Base-by-base conservation (phyloP, 305 asterid species). In the Stenogyne calaminthoides region DNA sequence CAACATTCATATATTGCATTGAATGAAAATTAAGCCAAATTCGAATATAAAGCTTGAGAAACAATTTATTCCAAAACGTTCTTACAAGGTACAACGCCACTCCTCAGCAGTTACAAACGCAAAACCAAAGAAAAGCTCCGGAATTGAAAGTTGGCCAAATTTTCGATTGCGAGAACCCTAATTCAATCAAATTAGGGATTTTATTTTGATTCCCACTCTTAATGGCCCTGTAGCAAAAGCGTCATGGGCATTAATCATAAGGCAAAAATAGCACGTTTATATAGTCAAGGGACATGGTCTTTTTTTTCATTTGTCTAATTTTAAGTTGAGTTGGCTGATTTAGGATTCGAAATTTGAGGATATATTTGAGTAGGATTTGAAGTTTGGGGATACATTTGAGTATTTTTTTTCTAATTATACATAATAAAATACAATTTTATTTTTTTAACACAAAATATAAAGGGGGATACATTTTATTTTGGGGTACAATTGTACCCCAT, bases 131-230 rank as follows among this genome's bases (percentile, higher is more conserved):
- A 78, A 57, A 64, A 39, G 59, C 52, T 57, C 69, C 11, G 5
- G 40, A 16, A 64, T 32, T 3, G n/a, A 51, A n/a, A 49, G 64
- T 42, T 10, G 75, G 71, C 72, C 75, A 36, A 18, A 52, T 14
- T 65, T 52, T 40, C 58, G 19, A 49, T 72, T 76, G 75, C 2
- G 81, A 46, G 65, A 80, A 66, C 82, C 84, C 84, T 73, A 80
- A 80, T 65, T 77, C n/a, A 32, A 51, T 69, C 52, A 18, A 69
- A 66, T 73, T 80, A 75, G 60, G 73, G 80, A 70, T 69, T 70
- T 78, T 69, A 14, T 54, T 59, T 40, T 27, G 72, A 69, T 54
- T 64, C 72, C 64, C 59, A 46, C 59, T 34, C 6, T 0, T 67
- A 19, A 56, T 66, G 74, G 74, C 71, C 70, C 77, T 6, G 14